These are phyloP conservation scores for Suillus subluteus DNA, from an alignment of 768 basidiomycete species.

Conservation along the genomic window DNA sequence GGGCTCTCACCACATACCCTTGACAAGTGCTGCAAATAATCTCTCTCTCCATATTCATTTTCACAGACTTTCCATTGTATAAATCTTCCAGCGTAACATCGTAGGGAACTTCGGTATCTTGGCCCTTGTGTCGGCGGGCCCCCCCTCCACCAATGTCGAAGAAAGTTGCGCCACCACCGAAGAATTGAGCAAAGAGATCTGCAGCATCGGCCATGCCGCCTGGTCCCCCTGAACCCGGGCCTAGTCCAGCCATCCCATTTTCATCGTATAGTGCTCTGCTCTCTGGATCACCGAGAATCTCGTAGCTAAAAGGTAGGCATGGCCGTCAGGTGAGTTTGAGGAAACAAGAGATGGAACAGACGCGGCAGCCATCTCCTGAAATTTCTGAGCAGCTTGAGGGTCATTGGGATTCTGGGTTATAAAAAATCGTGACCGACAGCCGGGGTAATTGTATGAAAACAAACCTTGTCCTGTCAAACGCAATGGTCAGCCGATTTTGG, in stretches of 20 bases:
- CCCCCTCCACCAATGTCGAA: slow-evolving; percentile 70
- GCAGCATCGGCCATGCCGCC: slow-evolving; percentile 54
- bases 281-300: slow-evolving; percentile 75
- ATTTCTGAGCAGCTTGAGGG: slow-evolving; percentile 78
- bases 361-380: slow-evolving; percentile 91
- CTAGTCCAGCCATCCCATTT: slow-evolving; percentile 72
- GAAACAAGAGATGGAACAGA: slow-evolving; percentile 42
- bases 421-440: background rate
- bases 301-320: slow-evolving; percentile 57
- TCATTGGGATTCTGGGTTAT: slow-evolving; percentile 79
- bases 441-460: slow-evolving; percentile 12
- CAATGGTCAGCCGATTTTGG: slow-evolving; percentile 7
- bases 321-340: slow-evolving; percentile 14
- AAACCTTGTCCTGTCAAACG: slow-evolving; percentile 66
- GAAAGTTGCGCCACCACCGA: slow-evolving; percentile 56
- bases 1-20: slow-evolving; percentile 53
- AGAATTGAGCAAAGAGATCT: slow-evolving; percentile 79
- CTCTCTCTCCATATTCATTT: slow-evolving; percentile 88
- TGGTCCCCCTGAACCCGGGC: slow-evolving; percentile 46
- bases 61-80: slow-evolving; percentile 88
- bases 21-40: slow-evolving; percentile 77
- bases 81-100: slow-evolving; percentile 90
- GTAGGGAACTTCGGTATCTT: slow-evolving; percentile 78
- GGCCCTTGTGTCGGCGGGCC: slow-evolving; percentile 56
- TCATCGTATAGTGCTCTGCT: slow-evolving; percentile 73